These are phyloP conservation scores for Solanum virginianum DNA, from an alignment of 257 asterid genomes.

Conservation along the genomic window DNA sequence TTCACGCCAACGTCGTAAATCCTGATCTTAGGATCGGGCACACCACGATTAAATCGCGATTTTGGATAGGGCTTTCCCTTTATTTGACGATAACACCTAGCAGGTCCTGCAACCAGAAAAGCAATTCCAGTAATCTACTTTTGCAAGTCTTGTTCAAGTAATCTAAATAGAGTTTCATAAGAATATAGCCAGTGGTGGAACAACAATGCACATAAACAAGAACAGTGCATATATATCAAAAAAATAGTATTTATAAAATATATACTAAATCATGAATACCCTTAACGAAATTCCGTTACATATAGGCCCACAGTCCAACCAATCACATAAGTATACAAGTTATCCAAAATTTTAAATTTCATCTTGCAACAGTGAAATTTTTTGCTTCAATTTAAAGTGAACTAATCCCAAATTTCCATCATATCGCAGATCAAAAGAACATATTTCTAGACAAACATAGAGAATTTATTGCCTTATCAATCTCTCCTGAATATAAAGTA, in stretches of 20 bases:
- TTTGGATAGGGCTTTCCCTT: conserved; percentile 30
- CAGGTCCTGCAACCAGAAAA: conserved; percentile 10
- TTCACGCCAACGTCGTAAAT: conserved; percentile 33
- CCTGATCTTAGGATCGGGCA: conserved; percentile 31
- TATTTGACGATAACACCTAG: conserved; percentile 26
- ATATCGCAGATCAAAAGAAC: background rate
- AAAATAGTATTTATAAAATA: no score
- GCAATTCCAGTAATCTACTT: background rate
- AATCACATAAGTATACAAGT: background rate
- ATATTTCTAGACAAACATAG: background rate
- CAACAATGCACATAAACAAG: no score
- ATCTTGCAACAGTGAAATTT: background rate
- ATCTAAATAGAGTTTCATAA: background rate
- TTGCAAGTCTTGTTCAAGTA: background rate
- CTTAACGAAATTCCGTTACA: no score
- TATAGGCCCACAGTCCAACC: background rate
- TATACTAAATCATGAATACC: no score
- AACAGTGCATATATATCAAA: no score
- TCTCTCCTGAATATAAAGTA: background rate
- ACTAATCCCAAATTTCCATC: no score
- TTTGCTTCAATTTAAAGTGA: background rate
- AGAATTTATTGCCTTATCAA: background rate
- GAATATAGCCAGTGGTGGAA: background rate
- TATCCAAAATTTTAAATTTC: background rate
- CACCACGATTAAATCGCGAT: conserved; percentile 22